Conservation (phyloP, 140 eudicot genomes). For the Ambrosia hybrid region DNA sequence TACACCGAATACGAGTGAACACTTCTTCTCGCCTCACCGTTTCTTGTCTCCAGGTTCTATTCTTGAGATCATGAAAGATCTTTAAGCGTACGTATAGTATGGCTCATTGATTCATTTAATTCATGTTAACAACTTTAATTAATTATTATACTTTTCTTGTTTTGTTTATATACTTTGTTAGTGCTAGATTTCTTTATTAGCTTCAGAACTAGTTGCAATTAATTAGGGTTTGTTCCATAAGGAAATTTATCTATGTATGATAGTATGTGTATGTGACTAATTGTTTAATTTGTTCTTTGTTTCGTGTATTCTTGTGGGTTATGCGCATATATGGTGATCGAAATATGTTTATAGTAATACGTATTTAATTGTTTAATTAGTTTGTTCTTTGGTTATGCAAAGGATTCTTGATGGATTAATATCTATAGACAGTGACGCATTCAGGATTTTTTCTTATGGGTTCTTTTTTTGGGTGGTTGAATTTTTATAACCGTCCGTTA, state of each 20-base stretch:
- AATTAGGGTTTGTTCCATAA: neutral
- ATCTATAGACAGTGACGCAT: neutral
- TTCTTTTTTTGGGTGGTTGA: too few species aligned
- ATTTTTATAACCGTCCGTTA: too few species aligned
- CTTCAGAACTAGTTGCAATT: neutral
- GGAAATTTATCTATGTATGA: neutral
- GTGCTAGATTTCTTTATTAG: neutral
- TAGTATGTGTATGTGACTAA: neutral
- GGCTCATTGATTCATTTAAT: too few species aligned
- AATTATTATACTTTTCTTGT: neutral
- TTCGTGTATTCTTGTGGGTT: neutral
- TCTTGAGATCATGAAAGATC: constrained; percentile 36
- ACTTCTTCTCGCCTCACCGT: constrained; percentile 36
- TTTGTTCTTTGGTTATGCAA: neutral
- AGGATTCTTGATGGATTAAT: neutral
- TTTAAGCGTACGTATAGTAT: constrained; percentile 4
- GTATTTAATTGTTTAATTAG: neutral
- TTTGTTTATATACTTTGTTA: neutral
- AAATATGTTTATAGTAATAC: neutral
- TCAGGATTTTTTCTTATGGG: too few species aligned
- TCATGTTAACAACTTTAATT: too few species aligned
- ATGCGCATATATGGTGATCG: neutral
- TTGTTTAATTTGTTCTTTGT: neutral
- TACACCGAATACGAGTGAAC: constrained; percentile 46
- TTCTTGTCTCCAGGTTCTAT: constrained; percentile 38